Conservation (phyloP, 257 asterid genomes). For the Nicotiana noctiflora region DNA sequence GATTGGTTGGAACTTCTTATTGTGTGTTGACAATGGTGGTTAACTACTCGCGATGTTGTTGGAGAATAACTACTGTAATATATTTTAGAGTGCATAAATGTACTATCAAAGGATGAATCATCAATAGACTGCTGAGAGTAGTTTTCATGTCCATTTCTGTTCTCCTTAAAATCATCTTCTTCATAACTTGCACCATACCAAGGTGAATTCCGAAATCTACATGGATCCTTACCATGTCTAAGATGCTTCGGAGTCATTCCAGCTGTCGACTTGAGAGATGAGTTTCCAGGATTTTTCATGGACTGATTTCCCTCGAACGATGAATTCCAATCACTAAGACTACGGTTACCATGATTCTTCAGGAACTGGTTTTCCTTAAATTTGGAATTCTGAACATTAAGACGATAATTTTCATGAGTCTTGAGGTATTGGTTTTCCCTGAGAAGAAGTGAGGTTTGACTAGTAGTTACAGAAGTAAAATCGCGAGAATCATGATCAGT, state of each 20-base stretch:
- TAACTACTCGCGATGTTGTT: background rate
- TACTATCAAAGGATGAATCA: conserved; percentile 2
- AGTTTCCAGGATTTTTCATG: background rate
- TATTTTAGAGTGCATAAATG: conserved; percentile 9
- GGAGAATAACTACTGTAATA: background rate
- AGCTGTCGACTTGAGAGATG: background rate
- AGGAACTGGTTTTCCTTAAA: conserved; percentile 5
- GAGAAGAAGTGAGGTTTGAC: background rate
- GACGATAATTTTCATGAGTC: background rate
- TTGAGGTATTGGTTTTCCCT: background rate
- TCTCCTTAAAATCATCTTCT: conserved; percentile 1
- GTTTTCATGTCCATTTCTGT: background rate
- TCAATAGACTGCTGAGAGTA: conserved; percentile 1
- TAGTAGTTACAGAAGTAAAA: background rate
- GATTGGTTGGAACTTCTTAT: conserved; percentile 5
- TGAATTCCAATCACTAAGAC: background rate
- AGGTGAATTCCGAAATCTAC: conserved; percentile 4
- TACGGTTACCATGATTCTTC: background rate
- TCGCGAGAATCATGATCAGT: background rate
- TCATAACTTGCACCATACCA: background rate
- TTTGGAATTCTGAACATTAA: background rate
- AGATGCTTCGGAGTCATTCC: conserved; percentile 16
- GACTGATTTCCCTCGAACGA: background rate
- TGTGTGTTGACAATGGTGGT: conserved; percentile 1
- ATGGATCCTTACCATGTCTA: background rate